Evolutionary conservation across 805 yeast genomes (phyloP).

Genomic region (Yamadazyma phyllophila): DNA sequence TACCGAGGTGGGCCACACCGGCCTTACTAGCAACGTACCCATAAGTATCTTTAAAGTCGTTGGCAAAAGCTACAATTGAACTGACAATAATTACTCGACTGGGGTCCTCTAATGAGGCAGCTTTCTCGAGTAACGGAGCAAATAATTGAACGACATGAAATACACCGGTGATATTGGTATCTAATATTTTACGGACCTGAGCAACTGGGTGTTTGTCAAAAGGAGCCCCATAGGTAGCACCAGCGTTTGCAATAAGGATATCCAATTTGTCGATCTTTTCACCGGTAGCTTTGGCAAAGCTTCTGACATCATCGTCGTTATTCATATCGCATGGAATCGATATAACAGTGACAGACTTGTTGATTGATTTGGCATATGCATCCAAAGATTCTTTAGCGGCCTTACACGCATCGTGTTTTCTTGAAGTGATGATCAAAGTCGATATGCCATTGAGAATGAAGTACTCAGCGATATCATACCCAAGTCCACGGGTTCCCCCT

Average conservation of each 20-base stretch:
- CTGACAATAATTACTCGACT: conserved; percentile 58
- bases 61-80: conserved; percentile 52
- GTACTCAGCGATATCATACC: conserved; percentile 58
- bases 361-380: conserved; percentile 21
- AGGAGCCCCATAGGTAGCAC: conserved; percentile 70
- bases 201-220: conserved; percentile 52
- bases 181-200: conserved; percentile 57
- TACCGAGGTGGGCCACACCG: conserved; percentile 61
- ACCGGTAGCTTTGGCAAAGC: conserved; percentile 37
- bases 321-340: conserved; percentile 55
- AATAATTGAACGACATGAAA: conserved; percentile 57
- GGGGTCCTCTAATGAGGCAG: conserved; percentile 50
- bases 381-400: conserved; percentile 43
- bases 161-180: conserved; percentile 59
- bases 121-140: conserved; percentile 47
- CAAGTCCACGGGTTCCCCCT: conserved; percentile 69
- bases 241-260: conserved; percentile 66
- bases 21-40: conserved; percentile 69
- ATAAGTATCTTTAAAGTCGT: conserved; percentile 52
- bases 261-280: conserved; percentile 44
- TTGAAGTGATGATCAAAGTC: conserved; percentile 54
- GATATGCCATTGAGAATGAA: conserved; percentile 55
- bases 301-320: conserved; percentile 40
- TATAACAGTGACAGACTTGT: conserved; percentile 22
- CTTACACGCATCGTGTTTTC: conserved; percentile 54